Base-by-base conservation (phyloP, 495 filamentous ascomycete genomes). In the Penicillium desertorum region DNA sequence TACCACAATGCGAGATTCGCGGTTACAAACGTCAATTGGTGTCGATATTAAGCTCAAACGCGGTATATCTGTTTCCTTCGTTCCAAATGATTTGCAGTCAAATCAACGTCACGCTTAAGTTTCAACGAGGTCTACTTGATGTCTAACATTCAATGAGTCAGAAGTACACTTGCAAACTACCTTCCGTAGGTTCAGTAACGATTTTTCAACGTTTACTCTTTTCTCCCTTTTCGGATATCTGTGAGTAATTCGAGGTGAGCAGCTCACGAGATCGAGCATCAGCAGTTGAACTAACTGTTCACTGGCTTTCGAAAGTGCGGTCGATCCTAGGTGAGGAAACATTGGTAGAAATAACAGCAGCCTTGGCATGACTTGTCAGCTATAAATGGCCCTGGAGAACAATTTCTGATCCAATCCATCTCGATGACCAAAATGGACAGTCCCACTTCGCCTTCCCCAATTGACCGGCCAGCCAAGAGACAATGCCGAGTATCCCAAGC, bases 121-220 rank as follows among this genome's bases (percentile, higher is more conserved):
- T 46, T 46, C 44, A 46, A 46, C 44, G 44, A 46, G 16, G 3
- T 46, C 19, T 46, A 27, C 14, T 25, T 46, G 44, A 46, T 46
- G 44, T 46, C 22, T 46, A 46, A 11, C 44, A 46, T 29, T 25
- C 44, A 46, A 39, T 5, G 37, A 2, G 37, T 39, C 16, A 39
- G 16, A 39, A 39, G 37, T 39, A 39, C 37, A 7, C 37, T 39
- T 46, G 23, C 44, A 25, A 29, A 46, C 20, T 29, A 46, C 44
- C 20, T 25, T 46, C 23, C 10, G 22, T 23, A 23, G 22, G 3
- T 23, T 4, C 22, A 4, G 22, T 23, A 23, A 23, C 22, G 22
- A 23, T 46, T 29, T 25, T 29, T 29, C 16, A 39, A 39, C 37
- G 37, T 27, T 46, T 27, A n/a, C n/a, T 14, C 44, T 14, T 46